Evolutionary conservation across 2,329 filamentous ascomycete species (phyloP).

Genomic region (Aphanocladium album): DNA sequence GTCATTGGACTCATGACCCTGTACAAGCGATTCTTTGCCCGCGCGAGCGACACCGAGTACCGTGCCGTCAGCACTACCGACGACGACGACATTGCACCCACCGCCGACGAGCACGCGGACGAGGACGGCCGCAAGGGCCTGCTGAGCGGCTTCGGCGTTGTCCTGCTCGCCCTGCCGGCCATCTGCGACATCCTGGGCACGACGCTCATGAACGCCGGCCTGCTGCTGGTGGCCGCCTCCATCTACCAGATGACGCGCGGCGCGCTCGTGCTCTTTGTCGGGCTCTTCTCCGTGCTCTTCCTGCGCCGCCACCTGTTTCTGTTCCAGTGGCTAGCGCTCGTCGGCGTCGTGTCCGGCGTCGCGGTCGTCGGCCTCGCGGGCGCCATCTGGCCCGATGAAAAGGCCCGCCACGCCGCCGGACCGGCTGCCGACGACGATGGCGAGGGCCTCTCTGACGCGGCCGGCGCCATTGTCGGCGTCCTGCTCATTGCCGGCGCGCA

Average conservation of each 20-base stretch:
- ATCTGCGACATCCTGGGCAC: conserved; percentile 93
- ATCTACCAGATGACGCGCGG: conserved; percentile 99
- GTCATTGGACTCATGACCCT: conserved; percentile 69
- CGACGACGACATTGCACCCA: conserved; percentile 32
- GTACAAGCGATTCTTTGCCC: conserved; percentile 52
- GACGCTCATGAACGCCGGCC: conserved; percentile 93
- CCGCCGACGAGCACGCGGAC: conserved; percentile 37
- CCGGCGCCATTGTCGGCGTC: conserved; percentile 71
- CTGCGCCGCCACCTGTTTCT: conserved; percentile 69
- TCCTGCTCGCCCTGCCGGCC: conserved; percentile 77
- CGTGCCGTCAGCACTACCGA: conserved; percentile 52
- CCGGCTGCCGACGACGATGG: conserved; percentile 22
- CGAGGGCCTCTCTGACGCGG: conserved; percentile 32
- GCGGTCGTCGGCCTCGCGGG: conserved; percentile 86
- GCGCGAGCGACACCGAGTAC: conserved; percentile 53
- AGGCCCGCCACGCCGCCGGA: conserved; percentile 32
- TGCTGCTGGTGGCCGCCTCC: conserved; percentile 88
- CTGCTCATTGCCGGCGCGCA: conserved; percentile 89
- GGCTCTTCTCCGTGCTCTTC: conserved; percentile 90
- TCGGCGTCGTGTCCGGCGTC: conserved; percentile 83
- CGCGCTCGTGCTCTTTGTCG: conserved; percentile 91
- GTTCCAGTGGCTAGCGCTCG: conserved; percentile 90
- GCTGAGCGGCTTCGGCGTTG: conserved; percentile 65
- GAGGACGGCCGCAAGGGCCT: conserved; percentile 45
- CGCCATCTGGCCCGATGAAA: conserved; percentile 67